A percentile compares a stretch with the other conserved stretches of the same genome.
phyloP scores from a whole-genome alignment of 129 eudicot species.

The Erigeron canadensis region DNA sequence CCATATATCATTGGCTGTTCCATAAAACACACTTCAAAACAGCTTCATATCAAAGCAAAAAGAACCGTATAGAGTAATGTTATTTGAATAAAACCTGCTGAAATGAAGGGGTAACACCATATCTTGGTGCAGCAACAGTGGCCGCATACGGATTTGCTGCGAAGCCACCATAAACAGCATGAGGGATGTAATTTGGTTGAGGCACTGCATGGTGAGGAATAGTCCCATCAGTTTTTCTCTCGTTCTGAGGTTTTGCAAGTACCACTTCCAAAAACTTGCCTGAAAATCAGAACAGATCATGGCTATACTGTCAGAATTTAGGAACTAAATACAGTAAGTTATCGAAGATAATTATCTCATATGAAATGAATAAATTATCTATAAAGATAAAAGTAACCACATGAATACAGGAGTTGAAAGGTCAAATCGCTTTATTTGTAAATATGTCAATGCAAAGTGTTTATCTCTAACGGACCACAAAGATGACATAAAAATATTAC shows the following conservation, averaged over 20 bases:
- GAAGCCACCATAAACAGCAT: constrained; percentile 72
- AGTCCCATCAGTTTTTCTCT: constrained; percentile 61
- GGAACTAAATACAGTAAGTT: background rate
- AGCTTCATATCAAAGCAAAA: background rate
- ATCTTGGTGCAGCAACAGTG: constrained; percentile 61
- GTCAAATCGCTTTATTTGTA: too few relatives aligned
- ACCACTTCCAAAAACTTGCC: constrained; percentile 91
- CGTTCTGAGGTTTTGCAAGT: constrained; percentile 92
- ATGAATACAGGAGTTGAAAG: too few relatives aligned
- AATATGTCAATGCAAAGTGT: too few relatives aligned
- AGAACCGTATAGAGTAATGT: background rate
- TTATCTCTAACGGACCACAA: too few relatives aligned
- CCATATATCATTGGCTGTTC: constrained; percentile 95
- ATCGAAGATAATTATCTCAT: too few relatives aligned
- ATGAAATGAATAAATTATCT: background rate
- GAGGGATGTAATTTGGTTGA: constrained; percentile 69
- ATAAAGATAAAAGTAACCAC: too few relatives aligned
- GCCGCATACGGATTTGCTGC: constrained; percentile 75
- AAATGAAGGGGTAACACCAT: constrained; percentile 68
- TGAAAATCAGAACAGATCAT: constrained; percentile 33
- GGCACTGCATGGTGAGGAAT: constrained; percentile 53
- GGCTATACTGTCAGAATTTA: background rate
- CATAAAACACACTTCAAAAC: constrained; percentile 3
- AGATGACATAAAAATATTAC: too few relatives aligned
- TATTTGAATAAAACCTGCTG: constrained; percentile 66